Conservation (phyloP, 768 basidiomycete genomes). For the Lentinula detonsa region DNA sequence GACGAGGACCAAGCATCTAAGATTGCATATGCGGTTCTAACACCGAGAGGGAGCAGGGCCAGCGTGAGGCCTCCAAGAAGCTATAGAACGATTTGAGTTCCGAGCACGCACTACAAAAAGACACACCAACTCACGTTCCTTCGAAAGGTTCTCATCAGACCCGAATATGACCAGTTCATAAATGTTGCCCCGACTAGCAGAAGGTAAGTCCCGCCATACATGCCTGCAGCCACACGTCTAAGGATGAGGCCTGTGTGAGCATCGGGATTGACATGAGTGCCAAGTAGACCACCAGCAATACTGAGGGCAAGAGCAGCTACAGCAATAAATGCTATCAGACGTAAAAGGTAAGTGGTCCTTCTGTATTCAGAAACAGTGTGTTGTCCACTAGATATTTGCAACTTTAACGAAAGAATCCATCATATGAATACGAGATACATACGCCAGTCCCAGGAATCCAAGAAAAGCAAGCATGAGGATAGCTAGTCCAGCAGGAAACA, state of each 20-base stretch:
- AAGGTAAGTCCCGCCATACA: conserved; percentile 37
- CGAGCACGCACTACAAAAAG: neutral
- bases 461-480: conserved; percentile 35
- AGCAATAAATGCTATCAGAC: conserved; percentile 29
- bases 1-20: conserved; percentile 54
- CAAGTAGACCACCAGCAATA: conserved; percentile 41
- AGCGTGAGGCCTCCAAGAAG: conserved; percentile 47
- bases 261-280: conserved; percentile 28
- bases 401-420: conserved; percentile 16
- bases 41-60: conserved; percentile 56
- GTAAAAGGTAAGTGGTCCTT: conserved; percentile 31
- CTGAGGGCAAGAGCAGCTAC: conserved; percentile 34
- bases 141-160: conserved; percentile 39
- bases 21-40: conserved; percentile 51
- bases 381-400: conserved; percentile 33
- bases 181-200: conserved; percentile 31
- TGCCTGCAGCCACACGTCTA: conserved; percentile 34
- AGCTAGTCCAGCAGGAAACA: conserved; percentile 37
- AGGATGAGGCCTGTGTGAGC: conserved; percentile 29
- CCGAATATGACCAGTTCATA: conserved; percentile 39
- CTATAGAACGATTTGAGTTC: conserved; percentile 23
- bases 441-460: conserved; percentile 49
- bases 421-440: conserved; percentile 15
- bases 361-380: conserved; percentile 45
- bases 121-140: conserved; percentile 28